Evolutionary conservation across 805 yeast genomes (phyloP).

Genomic region (Wickerhamiella azymoides): DNA sequence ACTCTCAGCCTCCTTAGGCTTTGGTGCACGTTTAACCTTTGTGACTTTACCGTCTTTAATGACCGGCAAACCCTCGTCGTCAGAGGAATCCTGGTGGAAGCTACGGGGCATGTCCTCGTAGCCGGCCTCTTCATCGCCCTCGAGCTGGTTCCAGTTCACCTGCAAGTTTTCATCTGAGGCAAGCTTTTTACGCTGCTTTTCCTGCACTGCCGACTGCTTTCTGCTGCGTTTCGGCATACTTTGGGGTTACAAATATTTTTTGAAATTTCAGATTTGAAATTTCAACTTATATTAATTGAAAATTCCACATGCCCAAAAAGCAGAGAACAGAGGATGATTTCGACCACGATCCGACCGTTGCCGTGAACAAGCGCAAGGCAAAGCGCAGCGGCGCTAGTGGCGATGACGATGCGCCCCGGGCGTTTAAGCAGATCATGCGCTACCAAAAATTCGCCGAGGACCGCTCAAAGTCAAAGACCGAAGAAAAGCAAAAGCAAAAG

Average conservation of each 20-base stretch:
- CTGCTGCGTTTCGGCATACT: constrained; percentile 13
- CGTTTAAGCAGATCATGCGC: constrained; percentile 22
- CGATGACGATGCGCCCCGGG: constrained; percentile 26
- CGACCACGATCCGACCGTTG: constrained; percentile 1
- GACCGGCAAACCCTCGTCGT: constrained; percentile 66
- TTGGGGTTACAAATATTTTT: background rate
- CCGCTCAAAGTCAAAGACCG: constrained; percentile 8
- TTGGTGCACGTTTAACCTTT: constrained; percentile 18
- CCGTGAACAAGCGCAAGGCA: constrained; percentile 1
- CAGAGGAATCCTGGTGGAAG: constrained; percentile 26
- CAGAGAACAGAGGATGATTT: background rate
- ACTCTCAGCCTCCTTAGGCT: too few relatives aligned
- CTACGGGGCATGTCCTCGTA: constrained; percentile 64
- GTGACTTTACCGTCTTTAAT: constrained; percentile 53
- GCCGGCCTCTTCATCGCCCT: constrained; percentile 55
- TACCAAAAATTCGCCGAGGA: constrained; percentile 4
- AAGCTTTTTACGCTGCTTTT: constrained; percentile 9
- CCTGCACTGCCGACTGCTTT: constrained; percentile 5
- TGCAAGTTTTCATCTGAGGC: constrained; percentile 11
- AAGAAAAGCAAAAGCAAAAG: constrained; percentile 5
- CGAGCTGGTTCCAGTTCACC: constrained; percentile 9
- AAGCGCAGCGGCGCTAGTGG: background rate
- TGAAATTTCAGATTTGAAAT: constrained; percentile 6
- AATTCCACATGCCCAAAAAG: constrained; percentile 4
- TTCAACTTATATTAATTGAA: too few relatives aligned